Evolutionary conservation across 768 basidiomycete species (phyloP).

Genomic region (Phanerochaete sordida): DNA sequence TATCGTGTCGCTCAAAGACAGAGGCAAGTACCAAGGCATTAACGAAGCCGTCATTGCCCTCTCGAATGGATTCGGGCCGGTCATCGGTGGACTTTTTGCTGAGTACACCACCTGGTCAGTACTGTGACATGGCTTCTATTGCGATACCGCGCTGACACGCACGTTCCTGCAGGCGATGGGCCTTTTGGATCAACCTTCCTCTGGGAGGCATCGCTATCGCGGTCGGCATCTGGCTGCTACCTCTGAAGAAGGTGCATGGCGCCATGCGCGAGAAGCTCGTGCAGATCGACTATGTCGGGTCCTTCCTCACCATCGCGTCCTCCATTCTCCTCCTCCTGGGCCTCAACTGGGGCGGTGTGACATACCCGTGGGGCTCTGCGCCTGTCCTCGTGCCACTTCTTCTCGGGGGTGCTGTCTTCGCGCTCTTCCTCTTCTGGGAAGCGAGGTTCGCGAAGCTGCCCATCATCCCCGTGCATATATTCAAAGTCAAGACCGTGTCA

Average conservation of each 20-base stretch:
- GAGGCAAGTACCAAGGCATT: slow-evolving; percentile 30
- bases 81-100: slow-evolving; percentile 16
- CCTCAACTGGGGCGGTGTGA: slow-evolving; percentile 32
- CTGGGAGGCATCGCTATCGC: slow-evolving; percentile 20
- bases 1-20: slow-evolving; percentile 31
- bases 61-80: slow-evolving; percentile 16
- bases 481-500: slow-evolving; percentile 30
- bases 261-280: slow-evolving; percentile 14
- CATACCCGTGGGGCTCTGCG: slow-evolving; percentile 31
- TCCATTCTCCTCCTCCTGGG: slow-evolving; percentile 15
- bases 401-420: slow-evolving; percentile 30
- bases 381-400: slow-evolving; percentile 33
- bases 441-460: slow-evolving; percentile 14
- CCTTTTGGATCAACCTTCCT: slow-evolving; percentile 24
- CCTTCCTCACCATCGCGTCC: slow-evolving; percentile 9
- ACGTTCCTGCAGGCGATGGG: slow-evolving; percentile 15
- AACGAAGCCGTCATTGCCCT: slow-evolving; percentile 19
- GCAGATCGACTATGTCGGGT: slow-evolving; percentile 18
- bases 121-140: not conserved
- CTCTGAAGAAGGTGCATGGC: slow-evolving; percentile 17
- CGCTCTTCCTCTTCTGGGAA: slow-evolving; percentile 26
- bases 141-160: not conserved
- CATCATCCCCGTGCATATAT: slow-evolving; percentile 28
- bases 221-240: slow-evolving; percentile 17
- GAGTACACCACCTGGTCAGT: slow-evolving; percentile 14